phyloP scores from a whole-genome alignment of 2,329 filamentous ascomycete species.

The Mycosphaerella arachidis region DNA sequence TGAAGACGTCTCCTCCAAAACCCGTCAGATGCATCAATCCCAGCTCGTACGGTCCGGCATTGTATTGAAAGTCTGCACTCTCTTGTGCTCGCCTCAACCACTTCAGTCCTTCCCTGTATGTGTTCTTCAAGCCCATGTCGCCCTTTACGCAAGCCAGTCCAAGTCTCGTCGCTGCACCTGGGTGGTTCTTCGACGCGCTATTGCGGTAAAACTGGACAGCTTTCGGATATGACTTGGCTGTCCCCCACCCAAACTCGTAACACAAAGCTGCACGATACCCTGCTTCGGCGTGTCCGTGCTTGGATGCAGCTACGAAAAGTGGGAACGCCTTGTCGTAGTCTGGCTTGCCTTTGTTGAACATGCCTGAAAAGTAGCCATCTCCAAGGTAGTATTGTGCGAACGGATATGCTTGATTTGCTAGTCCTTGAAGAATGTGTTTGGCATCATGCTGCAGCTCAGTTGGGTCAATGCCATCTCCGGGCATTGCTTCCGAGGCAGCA shows the following conservation, averaged over 20 bases:
- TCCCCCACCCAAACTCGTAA: conserved; percentile 98
- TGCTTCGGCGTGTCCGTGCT: conserved; percentile 95
- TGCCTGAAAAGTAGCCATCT: conserved; percentile 86
- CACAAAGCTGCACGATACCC: conserved; percentile 89
- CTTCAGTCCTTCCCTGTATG: conserved; percentile 86
- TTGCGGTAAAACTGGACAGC: conserved; percentile 90
- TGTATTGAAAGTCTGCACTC: conserved; percentile 85
- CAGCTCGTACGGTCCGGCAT: conserved; percentile 85
- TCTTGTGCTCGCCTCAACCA: conserved; percentile 95
- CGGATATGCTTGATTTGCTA: conserved; percentile 84
- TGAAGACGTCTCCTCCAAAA: conserved; percentile 92
- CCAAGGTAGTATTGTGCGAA: conserved; percentile 98
- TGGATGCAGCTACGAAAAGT: conserved; percentile 86
- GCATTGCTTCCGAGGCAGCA: conserved; percentile 70
- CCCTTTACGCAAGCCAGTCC: conserved; percentile 85
- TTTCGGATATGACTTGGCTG: conserved; percentile 80
- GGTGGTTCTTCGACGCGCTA: conserved; percentile 88
- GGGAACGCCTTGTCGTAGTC: conserved; percentile 90
- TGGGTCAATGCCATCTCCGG: conserved; percentile 40
- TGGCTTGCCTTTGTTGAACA: conserved; percentile 91
- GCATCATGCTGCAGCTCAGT: conserved; percentile 76
- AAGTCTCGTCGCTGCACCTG: conserved; percentile 87
- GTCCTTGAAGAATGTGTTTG: conserved; percentile 77
- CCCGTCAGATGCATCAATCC: conserved; percentile 84
- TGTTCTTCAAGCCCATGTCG: conserved; percentile 72